A percentile compares a stretch with the other conserved stretches of the same genome.
Evolutionary conservation across 805 yeast genomes (phyloP).

Genomic region (Candida yuanshanica): DNA sequence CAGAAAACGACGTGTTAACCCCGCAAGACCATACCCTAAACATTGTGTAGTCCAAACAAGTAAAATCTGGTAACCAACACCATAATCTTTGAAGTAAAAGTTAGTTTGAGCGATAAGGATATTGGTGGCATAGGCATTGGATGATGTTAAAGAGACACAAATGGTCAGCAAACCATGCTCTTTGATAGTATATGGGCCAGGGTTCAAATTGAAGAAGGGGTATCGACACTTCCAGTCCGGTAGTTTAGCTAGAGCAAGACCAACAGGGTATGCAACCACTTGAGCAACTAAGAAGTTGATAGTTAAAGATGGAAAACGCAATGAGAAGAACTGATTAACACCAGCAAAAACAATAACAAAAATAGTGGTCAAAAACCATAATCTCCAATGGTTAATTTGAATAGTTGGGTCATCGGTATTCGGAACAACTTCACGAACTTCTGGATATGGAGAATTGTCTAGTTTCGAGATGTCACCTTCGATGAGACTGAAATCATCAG

Average conservation of each 20-base stretch:
- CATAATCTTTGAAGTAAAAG: constrained; percentile 40
- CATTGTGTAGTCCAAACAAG: constrained; percentile 53
- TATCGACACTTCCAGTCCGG: constrained; percentile 32
- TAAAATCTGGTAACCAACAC: constrained; percentile 43
- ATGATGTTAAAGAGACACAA: constrained; percentile 36
- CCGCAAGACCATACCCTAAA: constrained; percentile 64
- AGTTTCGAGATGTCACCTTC: constrained; percentile 23
- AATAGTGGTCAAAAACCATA: constrained; percentile 45
- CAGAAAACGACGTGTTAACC: constrained; percentile 49
- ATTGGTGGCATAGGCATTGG: constrained; percentile 52
- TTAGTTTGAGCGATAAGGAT: constrained; percentile 44
- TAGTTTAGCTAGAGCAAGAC: constrained; percentile 38
- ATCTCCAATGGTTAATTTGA: constrained; percentile 47
- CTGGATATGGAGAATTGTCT: constrained; percentile 53
- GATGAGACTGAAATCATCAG: constrained; percentile 6
- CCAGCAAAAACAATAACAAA: constrained; percentile 52
- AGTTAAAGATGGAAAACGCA: constrained; percentile 45
- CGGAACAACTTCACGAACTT: constrained; percentile 55
- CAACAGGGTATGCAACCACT: constrained; percentile 56
- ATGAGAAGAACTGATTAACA: constrained; percentile 49
- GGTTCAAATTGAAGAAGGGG: constrained; percentile 38
- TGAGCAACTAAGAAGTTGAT: constrained; percentile 52
- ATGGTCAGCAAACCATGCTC: constrained; percentile 48
- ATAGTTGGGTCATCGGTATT: constrained; percentile 44
- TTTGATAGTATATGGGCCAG: constrained; percentile 47